Conservation (phyloP, 768 basidiomycete genomes). For the Suillus decipiens region DNA sequence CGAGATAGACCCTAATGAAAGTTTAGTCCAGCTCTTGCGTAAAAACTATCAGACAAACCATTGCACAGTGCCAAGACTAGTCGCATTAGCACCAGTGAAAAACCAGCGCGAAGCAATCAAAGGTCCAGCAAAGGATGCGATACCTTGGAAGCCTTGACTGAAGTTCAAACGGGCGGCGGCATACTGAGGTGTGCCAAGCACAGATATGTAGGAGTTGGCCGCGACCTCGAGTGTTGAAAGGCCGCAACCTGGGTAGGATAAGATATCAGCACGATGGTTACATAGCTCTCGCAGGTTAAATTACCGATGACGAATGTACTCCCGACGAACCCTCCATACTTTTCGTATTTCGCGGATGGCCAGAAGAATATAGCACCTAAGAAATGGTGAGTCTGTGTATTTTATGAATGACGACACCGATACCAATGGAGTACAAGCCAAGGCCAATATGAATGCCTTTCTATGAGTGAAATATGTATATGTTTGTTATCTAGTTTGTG, state of each 20-base stretch:
- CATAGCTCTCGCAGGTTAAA: slow-evolving; percentile 9
- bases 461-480: slow-evolving; percentile 24
- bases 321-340: slow-evolving; percentile 73
- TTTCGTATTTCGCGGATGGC: slow-evolving; percentile 69
- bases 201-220: slow-evolving; percentile 79
- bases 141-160: slow-evolving; percentile 78
- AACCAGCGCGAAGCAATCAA: slow-evolving; percentile 77
- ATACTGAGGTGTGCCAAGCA: slow-evolving; percentile 65
- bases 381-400: slow-evolving; percentile 8
- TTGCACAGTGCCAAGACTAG: slow-evolving; percentile 65
- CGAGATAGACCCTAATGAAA: slow-evolving; percentile 57
- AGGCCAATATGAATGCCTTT: slow-evolving; percentile 67
- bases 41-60: slow-evolving; percentile 38
- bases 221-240: slow-evolving; percentile 69
- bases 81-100: slow-evolving; percentile 65
- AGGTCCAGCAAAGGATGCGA: slow-evolving; percentile 73
- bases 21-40: slow-evolving; percentile 6
- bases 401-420: slow-evolving; percentile 2
- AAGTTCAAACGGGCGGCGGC: slow-evolving; percentile 78
- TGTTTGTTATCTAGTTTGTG: not conserved
- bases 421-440: slow-evolving; percentile 57
- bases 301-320: slow-evolving; percentile 70
- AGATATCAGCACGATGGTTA: not conserved
- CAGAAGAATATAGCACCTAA: slow-evolving; percentile 77
- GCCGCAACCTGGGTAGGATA: slow-evolving; percentile 48